Conservation (phyloP, 768 basidiomycete species). For the Boletus subparvulus region DNA sequence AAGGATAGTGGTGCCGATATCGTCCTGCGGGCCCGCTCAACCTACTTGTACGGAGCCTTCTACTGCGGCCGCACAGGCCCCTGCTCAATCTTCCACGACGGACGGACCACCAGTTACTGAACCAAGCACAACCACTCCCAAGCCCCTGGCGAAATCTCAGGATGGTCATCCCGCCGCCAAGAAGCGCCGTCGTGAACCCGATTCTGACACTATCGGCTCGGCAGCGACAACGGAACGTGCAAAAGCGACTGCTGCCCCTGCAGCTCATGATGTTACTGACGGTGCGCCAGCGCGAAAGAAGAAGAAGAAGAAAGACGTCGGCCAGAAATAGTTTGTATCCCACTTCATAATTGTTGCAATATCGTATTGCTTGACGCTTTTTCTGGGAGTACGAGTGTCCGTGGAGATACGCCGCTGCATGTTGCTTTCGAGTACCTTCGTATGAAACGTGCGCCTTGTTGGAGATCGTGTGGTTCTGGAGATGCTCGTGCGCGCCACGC, state of each 20-base stretch:
- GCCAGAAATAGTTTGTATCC: constrained; percentile 1
- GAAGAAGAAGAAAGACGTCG: constrained; percentile 20
- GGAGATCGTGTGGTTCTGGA: too few species aligned
- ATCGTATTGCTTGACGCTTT: background rate
- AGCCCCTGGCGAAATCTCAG: background rate
- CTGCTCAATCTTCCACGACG: background rate
- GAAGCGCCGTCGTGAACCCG: constrained; percentile 26
- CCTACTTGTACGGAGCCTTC: background rate
- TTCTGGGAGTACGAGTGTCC: background rate
- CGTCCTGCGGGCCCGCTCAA: background rate
- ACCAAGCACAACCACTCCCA: background rate
- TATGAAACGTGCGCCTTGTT: too few species aligned
- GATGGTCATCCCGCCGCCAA: background rate
- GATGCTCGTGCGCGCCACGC: too few species aligned
- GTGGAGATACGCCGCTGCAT: too few species aligned
- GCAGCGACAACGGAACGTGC: background rate
- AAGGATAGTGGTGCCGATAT: constrained; percentile 53
- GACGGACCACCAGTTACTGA: background rate
- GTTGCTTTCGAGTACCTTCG: too few species aligned
- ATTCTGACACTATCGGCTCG: background rate
- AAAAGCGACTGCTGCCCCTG: background rate
- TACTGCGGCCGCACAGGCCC: background rate
- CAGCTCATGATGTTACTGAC: background rate
- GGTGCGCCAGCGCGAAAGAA: constrained; percentile 20
- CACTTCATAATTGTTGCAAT: background rate